Base-by-base conservation (phyloP, 495 filamentous ascomycete species). In the Aspergillus carlsbadensis region DNA sequence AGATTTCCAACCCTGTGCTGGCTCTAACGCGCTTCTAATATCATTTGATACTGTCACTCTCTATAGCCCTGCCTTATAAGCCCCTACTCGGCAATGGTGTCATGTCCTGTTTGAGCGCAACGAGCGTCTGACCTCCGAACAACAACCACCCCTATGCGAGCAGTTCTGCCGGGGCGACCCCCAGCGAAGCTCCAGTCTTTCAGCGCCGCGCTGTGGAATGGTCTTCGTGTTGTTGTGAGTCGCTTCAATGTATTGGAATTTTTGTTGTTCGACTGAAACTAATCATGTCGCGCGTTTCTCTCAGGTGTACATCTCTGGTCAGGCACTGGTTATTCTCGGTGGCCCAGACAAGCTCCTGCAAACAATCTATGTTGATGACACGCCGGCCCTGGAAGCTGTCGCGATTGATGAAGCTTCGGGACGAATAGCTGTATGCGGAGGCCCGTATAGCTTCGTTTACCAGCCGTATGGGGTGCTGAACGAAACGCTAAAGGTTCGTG, bases 121-220 rank as follows among this genome's bases (percentile, higher is more conserved):
- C 59, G 51, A 65, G 67, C 63, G 62, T 61, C 57, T 58, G 41
- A 53, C 51, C 43, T 56, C 52, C 17, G 47, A 29, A 29, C 56
- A 62, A 66, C 48, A 17, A 63, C 60, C 68, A 62, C 65, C 73
- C 76, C 68, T 66, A 87, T 87, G 84, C 83, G 86, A 82, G 84
- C 85, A 67, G 83, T 96, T 78, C 85, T 96, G 70, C 93, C 93
- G 65, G 93, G 93, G 70, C 86, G 86, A 82, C 93, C 93, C 70
- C 86, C 86, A 83, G 81, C 91, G 65, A 89, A 85, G 77, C 89
- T 92, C 67, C 91, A 95, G 81, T 91, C 92, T 76, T 79, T 96
- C 78, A 87, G 83, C 65, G 90, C 89, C 42, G 90, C 87, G 68
- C 83, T 81, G 71, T 98, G 92, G 92, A 81, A 90, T 64, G 82